phyloP scores from a whole-genome alignment of 768 basidiomycete species.

The Calocybe gangraenosa region DNA sequence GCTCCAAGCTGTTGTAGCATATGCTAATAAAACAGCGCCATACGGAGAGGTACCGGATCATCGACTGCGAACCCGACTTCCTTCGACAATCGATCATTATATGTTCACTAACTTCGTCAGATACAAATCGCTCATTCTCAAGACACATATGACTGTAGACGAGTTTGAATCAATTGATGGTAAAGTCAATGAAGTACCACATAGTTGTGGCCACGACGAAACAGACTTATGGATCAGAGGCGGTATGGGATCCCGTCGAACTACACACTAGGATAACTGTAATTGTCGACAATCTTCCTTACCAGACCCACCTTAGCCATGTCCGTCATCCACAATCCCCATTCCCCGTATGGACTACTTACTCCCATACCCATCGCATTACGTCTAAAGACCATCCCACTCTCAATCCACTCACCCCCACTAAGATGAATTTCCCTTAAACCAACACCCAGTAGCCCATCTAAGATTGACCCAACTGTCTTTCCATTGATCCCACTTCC shows the following conservation, averaged over 20 bases:
- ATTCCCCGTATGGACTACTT: conserved; percentile 42
- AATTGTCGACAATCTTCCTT: conserved; percentile 41
- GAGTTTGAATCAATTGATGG: too few species aligned
- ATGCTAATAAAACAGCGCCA: not conserved
- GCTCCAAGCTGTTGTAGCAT: not conserved
- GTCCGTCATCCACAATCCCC: conserved; percentile 66
- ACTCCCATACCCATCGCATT: conserved; percentile 69
- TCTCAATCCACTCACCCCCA: conserved; percentile 59
- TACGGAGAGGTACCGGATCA: conserved; percentile 57
- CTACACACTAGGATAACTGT: conserved; percentile 18
- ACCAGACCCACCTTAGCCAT: conserved; percentile 48
- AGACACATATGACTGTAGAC: too few species aligned
- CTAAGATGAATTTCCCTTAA: conserved; percentile 73
- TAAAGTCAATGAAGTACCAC: conserved; percentile 63
- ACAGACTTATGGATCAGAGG: not conserved
- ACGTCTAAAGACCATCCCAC: conserved; percentile 46
- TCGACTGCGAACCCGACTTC: conserved; percentile 55
- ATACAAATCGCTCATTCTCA: too few species aligned
- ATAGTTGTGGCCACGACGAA: conserved; percentile 27
- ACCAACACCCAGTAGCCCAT: conserved; percentile 49
- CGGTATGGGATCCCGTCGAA: conserved; percentile 11
- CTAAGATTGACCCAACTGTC: conserved; percentile 47
- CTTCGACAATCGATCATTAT: conserved; percentile 26
- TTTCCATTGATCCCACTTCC: conserved; percentile 70
- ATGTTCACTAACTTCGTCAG: too few species aligned